Percentiles rank a stretch among this genome's conserved stretches.
phyloP scores from a whole-genome alignment of 306 rosid species.

The Styphnolobium japonicum region DNA sequence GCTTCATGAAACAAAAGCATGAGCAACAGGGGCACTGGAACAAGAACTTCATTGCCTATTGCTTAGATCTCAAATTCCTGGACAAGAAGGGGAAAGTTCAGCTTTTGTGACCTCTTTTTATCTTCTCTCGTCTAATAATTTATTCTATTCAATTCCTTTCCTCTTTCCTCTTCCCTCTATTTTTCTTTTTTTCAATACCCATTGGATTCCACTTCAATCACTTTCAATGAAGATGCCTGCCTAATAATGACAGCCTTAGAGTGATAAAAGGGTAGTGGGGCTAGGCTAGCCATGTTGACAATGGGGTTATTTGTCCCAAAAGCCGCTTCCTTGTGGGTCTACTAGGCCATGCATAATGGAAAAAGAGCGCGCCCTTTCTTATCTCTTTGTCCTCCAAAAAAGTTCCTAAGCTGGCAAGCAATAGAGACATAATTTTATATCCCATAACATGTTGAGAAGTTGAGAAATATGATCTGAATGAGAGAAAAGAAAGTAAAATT shows the following conservation, averaged over 20 bases:
- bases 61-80: conserved; percentile 38
- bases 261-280: conserved; percentile 30
- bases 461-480: too few species aligned
- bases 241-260: conserved; percentile 38
- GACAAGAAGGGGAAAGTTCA: conserved; percentile 8
- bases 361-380: conserved; percentile 7
- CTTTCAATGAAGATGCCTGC: conserved; percentile 41
- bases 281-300: conserved; percentile 25
- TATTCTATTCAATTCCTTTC: conserved; percentile 3
- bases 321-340: conserved; percentile 38
- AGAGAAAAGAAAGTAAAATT: too few species aligned
- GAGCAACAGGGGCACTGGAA: conserved; percentile 58
- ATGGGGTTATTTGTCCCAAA: neutral
- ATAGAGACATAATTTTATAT: neutral
- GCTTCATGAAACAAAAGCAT: conserved; percentile 60
- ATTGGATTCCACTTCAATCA: conserved; percentile 63
- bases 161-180: neutral
- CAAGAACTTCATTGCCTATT: conserved; percentile 47
- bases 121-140: conserved; percentile 24
- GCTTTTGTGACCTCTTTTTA: conserved; percentile 24
- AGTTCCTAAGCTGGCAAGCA: conserved; percentile 42
- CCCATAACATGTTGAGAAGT: too few species aligned
- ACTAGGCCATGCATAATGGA: neutral
- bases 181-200: neutral
- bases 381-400: conserved; percentile 22